Base-by-base conservation (phyloP, 345 rosid species). In the Gynandropsis gynandra region DNA sequence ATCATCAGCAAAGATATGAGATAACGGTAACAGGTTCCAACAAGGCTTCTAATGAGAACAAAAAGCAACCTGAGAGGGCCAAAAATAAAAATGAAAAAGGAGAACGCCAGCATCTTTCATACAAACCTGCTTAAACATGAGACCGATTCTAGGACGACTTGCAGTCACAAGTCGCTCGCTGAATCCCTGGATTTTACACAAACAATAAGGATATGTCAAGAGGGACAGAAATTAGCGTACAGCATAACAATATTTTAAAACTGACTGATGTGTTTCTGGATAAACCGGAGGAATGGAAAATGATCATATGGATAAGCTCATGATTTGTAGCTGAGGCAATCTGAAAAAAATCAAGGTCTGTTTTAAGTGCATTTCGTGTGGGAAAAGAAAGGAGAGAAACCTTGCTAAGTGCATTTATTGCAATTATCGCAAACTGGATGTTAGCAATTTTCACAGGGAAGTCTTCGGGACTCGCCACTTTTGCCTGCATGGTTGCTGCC, bases 361-460 rank as follows among this genome's bases (percentile, higher is more conserved):
- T 24, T 24, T 5, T 2, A 24, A 24, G 29, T 24, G 29, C 29
- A 24, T 24, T 24, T 24, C 4, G 5, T 24, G 5, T 24, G 5
- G 29, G 29, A 24, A 24, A 61, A 54, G 18, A 36, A 48, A 32
- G 5, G 19, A 17, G 60, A 42, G 56, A 39, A 60, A 92, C 96
- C 98, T 92, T 92, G 92, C 98, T 92, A 61, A 87, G 83, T 47
- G 98, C 83, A 78, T 80, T 92, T 19, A 92, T 82, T 49, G 96
- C 93, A 75, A 87, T 67, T 47, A 87, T 84, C 62, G 81, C 77
- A 55, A 73, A 89, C 69, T 87, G 95, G 41, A 85, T 56, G 49
- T 70, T 73, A 7, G 73, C 77, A 56, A 87, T 54, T 68, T 76
- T 85, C 21, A 44, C 62, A 37, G 77, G 64, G 62, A 72, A 76